Evolutionary conservation across 139 green algal genomes (phyloP).

Genomic region (Chlamydomonas sphaeroides): DNA sequence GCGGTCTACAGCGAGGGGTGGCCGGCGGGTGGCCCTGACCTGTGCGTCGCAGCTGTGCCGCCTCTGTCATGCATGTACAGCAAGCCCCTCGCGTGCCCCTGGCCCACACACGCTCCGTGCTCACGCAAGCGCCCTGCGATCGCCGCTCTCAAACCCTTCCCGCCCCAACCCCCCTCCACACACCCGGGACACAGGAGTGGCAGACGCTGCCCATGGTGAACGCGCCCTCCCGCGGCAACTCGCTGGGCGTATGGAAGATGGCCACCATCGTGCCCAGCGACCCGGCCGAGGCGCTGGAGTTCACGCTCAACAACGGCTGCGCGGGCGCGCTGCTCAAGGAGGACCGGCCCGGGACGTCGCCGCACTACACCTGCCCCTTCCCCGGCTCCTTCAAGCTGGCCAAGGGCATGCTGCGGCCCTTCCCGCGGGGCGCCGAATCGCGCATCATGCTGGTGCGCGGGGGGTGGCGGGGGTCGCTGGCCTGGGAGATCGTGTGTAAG

Average conservation of each 20-base stretch:
- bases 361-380: conserved; percentile 43
- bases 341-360: conserved; percentile 41
- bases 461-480: too few relatives aligned
- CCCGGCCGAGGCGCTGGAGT: conserved; percentile 49
- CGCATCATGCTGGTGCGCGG: conserved; percentile 50
- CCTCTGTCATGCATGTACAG: too few relatives aligned
- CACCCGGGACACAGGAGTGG: conserved; percentile 20
- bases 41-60: too few relatives aligned
- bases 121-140: too few relatives aligned
- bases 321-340: conserved; percentile 30
- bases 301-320: conserved; percentile 37
- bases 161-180: too few relatives aligned
- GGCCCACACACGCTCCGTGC: too few relatives aligned
- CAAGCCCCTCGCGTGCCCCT: too few relatives aligned
- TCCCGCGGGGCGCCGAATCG: conserved; percentile 47
- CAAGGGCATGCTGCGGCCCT: conserved; percentile 49
- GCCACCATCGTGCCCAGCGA: conserved; percentile 47
- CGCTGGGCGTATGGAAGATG: conserved; percentile 52
- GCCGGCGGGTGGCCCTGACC: too few relatives aligned
- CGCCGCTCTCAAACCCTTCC: too few relatives aligned
- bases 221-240: conserved; percentile 44
- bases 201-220: conserved; percentile 49
- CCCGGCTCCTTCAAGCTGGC: conserved; percentile 55
- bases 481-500: too few relatives aligned
- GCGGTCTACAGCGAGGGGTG: too few relatives aligned